Evolutionary conservation across 1,284 basidiomycete genomes (phyloP), one percentile per base, ranked within the genome.

Genomic region (Puccinia brachypodii): DNA sequence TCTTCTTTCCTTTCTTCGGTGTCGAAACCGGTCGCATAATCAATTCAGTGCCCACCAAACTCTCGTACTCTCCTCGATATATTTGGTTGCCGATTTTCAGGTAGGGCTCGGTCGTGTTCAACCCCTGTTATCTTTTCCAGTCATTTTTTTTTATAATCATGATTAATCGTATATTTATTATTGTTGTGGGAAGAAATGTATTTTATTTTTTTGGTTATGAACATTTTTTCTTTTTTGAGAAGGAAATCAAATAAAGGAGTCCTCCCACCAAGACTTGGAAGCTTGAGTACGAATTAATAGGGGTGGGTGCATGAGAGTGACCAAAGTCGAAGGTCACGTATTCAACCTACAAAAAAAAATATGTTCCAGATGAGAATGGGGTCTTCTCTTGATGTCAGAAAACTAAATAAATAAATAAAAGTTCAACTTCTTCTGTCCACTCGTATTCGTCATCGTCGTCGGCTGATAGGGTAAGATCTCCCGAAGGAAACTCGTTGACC

Each of bases 191-290:
- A 62, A 31, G n/a, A 13, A 62, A 28, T 40, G 7, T 6, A 11
- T 68, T 11, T 68, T 40, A 3, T 50, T 72, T 72, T 72, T 50
- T 72, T 47, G 42, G 9, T 73, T 73, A 25, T 9, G n/a, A 53
- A 31, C 56, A 38, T 38, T 47, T 28, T 33, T 42, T 33, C 13
- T 33, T 7, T 31, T 31, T 50, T 36, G 42, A 2, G 33, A 8
- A 64, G 14, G 31, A 31, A 42, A 19, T 64, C 6, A 44, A 22
- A 13, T 56, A 25, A 33, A 25, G 31, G 25, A 77, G 1, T 66
- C 36, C 28, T 19, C 78, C 2, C n/a, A 80, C 78, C 68, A 80
- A 80, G 9, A 80, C 13, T 80, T 80, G 78, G 60, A 80, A 80
- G 58, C 47, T 50, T 19, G 68, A 58, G 40, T 73, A 56, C n/a